A percentile compares a stretch with the other conserved stretches of the same genome.
Conservation (phyloP, 805 yeast species). For the Yamadazyma akitaensis region DNA sequence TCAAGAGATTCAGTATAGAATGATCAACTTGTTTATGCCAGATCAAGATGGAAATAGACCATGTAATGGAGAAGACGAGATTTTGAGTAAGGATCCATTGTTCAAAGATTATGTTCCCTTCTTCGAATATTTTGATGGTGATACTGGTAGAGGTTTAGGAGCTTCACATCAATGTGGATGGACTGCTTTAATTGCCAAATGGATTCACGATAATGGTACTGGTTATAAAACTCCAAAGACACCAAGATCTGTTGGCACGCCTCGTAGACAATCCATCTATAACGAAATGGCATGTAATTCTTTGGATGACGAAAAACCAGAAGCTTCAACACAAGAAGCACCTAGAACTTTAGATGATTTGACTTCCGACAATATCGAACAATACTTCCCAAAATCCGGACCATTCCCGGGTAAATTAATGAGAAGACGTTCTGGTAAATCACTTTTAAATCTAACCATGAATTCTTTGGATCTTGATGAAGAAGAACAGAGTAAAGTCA, state of each 20-base stretch:
- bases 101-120: conserved; percentile 77
- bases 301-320: conserved; percentile 11
- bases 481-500: conserved; percentile 32
- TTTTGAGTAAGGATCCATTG: conserved; percentile 56
- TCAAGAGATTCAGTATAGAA: conserved; percentile 81
- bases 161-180: conserved; percentile 95
- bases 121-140: conserved; percentile 90
- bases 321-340: neutral
- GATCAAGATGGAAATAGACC: conserved; percentile 69
- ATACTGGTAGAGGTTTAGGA: conserved; percentile 90
- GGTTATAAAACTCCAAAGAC: conserved; percentile 55
- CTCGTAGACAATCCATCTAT: conserved; percentile 27
- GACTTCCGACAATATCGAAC: conserved; percentile 32
- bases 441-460: conserved; percentile 65
- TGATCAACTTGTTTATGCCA: conserved; percentile 72
- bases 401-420: conserved; percentile 53
- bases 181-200: conserved; percentile 90
- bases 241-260: conserved; percentile 28
- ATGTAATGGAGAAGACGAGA: conserved; percentile 64
- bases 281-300: conserved; percentile 15
- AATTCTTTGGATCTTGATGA: conserved; percentile 64
- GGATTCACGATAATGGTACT: conserved; percentile 85
- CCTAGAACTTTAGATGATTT: conserved; percentile 12
- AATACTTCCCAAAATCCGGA: conserved; percentile 43
- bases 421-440: conserved; percentile 73